Conservation (phyloP, 768 basidiomycete genomes). For the Pholiota microspora region DNA sequence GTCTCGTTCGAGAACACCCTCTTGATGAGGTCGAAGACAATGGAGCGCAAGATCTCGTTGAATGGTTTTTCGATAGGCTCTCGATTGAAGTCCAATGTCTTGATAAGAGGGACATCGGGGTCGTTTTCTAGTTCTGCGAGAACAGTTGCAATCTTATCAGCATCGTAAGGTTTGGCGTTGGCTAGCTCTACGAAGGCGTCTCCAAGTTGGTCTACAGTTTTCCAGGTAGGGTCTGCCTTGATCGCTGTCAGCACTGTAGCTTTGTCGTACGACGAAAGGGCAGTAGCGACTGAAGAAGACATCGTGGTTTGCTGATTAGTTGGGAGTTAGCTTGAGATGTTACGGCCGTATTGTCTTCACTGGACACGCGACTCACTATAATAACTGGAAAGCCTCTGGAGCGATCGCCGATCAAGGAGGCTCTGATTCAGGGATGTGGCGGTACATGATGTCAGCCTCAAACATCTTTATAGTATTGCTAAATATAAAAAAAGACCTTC, state of each 20-base stretch:
- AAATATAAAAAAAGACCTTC: too few relatives aligned
- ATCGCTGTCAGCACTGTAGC: background rate
- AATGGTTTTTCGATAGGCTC: background rate
- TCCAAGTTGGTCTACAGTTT: background rate
- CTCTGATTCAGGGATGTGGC: background rate
- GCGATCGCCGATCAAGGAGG: background rate
- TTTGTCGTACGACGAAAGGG: background rate
- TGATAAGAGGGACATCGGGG: background rate
- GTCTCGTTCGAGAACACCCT: background rate
- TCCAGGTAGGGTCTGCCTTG: conserved; percentile 1
- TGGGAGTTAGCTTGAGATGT: too few relatives aligned
- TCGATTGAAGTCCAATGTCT: background rate
- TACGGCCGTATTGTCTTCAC: too few relatives aligned
- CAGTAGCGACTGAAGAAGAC: background rate
- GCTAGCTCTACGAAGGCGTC: background rate
- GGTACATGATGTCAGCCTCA: background rate
- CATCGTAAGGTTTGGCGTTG: background rate
- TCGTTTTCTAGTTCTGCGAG: background rate
- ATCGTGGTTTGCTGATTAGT: background rate
- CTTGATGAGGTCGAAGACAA: background rate
- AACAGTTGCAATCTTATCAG: background rate
- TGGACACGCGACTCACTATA: too few relatives aligned
- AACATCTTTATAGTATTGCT: too few relatives aligned
- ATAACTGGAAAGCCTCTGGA: background rate
- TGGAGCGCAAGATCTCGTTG: background rate